Base-by-base conservation (phyloP, 306 rosid genomes). In the Trifolium fragiferum region DNA sequence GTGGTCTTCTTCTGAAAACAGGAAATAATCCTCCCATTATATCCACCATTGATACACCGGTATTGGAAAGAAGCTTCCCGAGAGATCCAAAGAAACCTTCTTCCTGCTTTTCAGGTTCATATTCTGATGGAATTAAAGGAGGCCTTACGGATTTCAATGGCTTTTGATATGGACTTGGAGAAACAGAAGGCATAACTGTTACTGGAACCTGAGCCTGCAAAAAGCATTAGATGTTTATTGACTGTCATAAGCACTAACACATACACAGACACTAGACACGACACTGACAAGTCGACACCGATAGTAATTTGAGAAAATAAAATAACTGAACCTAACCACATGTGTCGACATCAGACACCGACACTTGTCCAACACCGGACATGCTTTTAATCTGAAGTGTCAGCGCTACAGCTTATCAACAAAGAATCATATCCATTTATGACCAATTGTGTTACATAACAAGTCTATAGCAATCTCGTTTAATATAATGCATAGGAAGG, bases 21-120 rank as follows among this genome's bases (percentile, higher is more conserved):
- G 97, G 95, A 83, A 91, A 82, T 40, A 89, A 30, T 64, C 84
- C 93, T 80, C 92, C 96, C 82, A 89, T 73, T 71, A 93, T 89
- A 78, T 93, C 96, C 77, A 81, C 75, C 49, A 70, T 49, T 44
- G 84, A 87, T 18, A 84, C 79, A 61, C 88, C 83, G 0, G 89
- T 53, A 25, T 84, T 87, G 35, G 84, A 76, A 33, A 92, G 82
- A 78, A 92, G 96, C 89, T 83, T 90, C 40, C 86, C 91, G 1
- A 90, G 83, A 70, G 96, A 92, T 78, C 91, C 94, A 41, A 92
- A 65, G 87, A 90, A 89, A 16, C 92, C 81, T 80, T 92, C 97
- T 84, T 92, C 98, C 72, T 83, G 96, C 85, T 89, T 87, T 27
- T 90, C 92, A 37, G 73, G 86, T 76, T 92, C 91, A 68, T 80